These are phyloP conservation scores for Chaetoceros muelleri DNA, from an alignment of 108 stramenopile genomes.

Conservation along the genomic window DNA sequence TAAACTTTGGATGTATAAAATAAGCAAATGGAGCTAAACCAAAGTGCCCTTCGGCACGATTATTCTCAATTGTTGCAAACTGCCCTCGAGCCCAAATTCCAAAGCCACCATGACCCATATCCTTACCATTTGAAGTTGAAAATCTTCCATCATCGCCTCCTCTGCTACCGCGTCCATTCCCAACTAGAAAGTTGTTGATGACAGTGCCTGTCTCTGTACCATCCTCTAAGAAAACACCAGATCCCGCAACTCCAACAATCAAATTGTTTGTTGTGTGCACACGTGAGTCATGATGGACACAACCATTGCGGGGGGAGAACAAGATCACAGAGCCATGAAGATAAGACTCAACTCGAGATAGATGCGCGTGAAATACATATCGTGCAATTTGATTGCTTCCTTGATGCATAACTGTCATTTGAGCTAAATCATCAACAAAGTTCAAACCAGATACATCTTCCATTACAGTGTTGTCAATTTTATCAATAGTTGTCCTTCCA, in stretches of 20 bases:
- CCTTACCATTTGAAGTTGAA: constrained; percentile 1
- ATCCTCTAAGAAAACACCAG: constrained; percentile 16
- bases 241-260: constrained; percentile 5
- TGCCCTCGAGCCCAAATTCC: constrained; percentile 10
- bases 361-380: constrained; percentile 14
- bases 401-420: constrained; percentile 8
- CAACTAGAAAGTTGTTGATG: constrained; percentile 7
- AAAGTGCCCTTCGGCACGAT: constrained; percentile 8
- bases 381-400: constrained; percentile 12
- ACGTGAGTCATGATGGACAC: constrained; percentile 13
- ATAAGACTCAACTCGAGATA: constrained; percentile 3
- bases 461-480: constrained; percentile 2
- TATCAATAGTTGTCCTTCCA: constrained; percentile 6
- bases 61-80: constrained; percentile 2
- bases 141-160: constrained; percentile 10
- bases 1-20: constrained; percentile 12
- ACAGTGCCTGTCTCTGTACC: constrained; percentile 13
- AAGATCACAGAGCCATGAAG: constrained; percentile 5
- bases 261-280: constrained; percentile 7
- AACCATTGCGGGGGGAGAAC: not conserved
- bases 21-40: constrained; percentile 9
- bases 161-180: constrained; percentile 6
- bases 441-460: not conserved
- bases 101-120: constrained; percentile 15
- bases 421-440: constrained; percentile 1